A percentile compares a stretch with the other conserved stretches of the same genome.
These are phyloP conservation scores for Coemansia sp. DNA, from an alignment of 192 early-diverging fungal genomes.

Conservation along the genomic window DNA sequence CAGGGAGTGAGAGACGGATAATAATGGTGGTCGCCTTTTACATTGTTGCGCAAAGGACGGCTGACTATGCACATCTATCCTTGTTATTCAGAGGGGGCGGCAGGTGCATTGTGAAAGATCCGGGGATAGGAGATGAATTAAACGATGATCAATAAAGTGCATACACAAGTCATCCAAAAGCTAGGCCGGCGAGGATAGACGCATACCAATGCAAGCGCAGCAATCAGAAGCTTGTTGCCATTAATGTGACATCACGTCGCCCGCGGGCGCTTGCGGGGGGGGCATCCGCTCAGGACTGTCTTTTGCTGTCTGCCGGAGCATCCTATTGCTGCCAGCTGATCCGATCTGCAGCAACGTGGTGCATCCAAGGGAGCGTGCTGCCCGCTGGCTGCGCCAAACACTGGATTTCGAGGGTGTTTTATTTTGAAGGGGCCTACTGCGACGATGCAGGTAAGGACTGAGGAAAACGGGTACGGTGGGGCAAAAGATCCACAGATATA, in stretches of 20 bases:
- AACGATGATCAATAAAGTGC: constrained; percentile 1
- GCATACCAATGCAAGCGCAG: neutral
- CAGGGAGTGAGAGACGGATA: constrained; percentile 2
- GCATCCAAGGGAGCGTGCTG: too few species aligned
- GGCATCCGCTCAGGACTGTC: too few species aligned
- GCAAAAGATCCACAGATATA: neutral
- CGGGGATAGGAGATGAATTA: neutral
- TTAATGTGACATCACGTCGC: neutral
- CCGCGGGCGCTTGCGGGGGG: neutral
- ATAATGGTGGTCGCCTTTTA: neutral
- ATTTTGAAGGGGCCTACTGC: neutral
- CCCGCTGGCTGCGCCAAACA: too few species aligned
- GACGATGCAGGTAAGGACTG: too few species aligned
- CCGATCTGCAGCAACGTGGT: constrained; percentile 2
- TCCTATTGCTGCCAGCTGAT: neutral
- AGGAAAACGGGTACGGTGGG: neutral
- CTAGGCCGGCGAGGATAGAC: neutral
- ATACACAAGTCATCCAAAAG: constrained; percentile 1
- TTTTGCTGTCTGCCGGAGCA: too few species aligned
- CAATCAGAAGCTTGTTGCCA: neutral
- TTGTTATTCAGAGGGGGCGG: neutral
- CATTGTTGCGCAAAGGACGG: constrained; percentile 4
- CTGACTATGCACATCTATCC: neutral
- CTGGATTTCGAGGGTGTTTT: too few species aligned
- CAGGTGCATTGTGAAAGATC: neutral